Base-by-base conservation (phyloP, 2,329 filamentous ascomycete genomes). In the Zasmidium angulare region DNA sequence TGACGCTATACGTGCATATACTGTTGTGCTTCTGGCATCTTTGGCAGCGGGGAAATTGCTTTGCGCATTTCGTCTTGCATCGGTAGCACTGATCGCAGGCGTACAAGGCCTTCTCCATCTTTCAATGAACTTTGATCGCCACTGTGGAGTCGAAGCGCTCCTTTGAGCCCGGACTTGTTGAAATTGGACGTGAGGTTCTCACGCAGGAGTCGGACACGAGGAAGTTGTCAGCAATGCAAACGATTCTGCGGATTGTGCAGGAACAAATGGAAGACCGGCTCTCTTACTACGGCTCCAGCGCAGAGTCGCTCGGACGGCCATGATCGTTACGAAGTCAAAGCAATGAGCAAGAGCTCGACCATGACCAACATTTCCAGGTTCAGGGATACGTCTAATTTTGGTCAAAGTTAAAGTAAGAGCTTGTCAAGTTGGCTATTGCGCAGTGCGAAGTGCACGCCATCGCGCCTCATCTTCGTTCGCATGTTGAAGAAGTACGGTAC, bases 11-110 rank as follows among this genome's bases (percentile, higher is more conserved):
- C 2, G 49, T 50, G 24, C 49, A 50, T 19, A 50, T n/a, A 19
- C 11, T 26, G 21, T 19, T 26, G 11, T 50, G 49, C 17, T 10
- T 11, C 17, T 29, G 49, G 23, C 49, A 50, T 26, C 49, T 10
- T 10, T 29, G 17, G 23, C 49, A 50, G 11, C 24, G 49, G 29
- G 49, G 49, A 9, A 50, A 12, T 19, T 50, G 4, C 19, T 26
- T 50, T 23, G 12, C 49, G 23, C 49, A 50, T 12, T 23, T 3
- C 11, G 49, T 50, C n/a, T 50, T 50, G 23, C 49, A 50, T 3
- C 49, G 21, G 24, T 50, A 50, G 24, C 49, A 50, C 49, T 50
- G 49, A 50, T 50, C 49, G 17, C 49, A 50, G 21, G 49, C 49
- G 49, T 50, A 50, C 17, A 50, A 17, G 22, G 49, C 49, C n/a